Percentiles rank a stretch among this genome's conserved stretches.
Evolutionary conservation across 768 basidiomycete species (phyloP).

Genomic region (Hericium coralloides): DNA sequence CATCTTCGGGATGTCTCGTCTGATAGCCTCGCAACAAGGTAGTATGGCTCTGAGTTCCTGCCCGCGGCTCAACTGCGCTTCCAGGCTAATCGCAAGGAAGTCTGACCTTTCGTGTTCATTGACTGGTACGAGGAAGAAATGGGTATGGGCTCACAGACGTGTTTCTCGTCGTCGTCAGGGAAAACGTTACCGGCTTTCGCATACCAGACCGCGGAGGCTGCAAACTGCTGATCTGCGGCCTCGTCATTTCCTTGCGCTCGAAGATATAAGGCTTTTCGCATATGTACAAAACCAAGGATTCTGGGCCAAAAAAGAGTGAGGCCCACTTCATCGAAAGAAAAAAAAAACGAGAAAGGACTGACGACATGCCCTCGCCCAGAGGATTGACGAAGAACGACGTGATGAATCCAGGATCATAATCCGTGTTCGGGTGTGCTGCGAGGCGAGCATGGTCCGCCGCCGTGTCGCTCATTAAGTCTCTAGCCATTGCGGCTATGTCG

Average conservation of each 20-base stretch:
- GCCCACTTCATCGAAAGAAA: neutral
- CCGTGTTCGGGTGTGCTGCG: neutral
- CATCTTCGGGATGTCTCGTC: neutral
- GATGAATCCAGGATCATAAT: neutral
- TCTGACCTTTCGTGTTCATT: neutral
- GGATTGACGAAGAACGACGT: neutral
- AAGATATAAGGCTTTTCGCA: neutral
- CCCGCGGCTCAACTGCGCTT: neutral
- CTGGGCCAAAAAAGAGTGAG: neutral
- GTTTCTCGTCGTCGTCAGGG: neutral
- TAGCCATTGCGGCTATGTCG: neutral
- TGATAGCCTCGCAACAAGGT: neutral
- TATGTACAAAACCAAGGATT: neutral
- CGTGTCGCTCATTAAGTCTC: neutral
- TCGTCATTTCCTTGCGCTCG: neutral
- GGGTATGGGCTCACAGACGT: neutral
- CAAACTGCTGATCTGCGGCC: neutral
- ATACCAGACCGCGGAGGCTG: neutral
- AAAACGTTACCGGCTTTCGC: neutral
- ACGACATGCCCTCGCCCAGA: neutral
- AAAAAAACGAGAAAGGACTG: neutral
- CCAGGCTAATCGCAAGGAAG: neutral
- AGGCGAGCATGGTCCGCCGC: neutral
- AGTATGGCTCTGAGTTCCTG: neutral
- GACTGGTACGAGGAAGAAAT: neutral